These are phyloP conservation scores for Multifurca ochricompacta DNA, from an alignment of 768 basidiomycete genomes.

Conservation along the genomic window DNA sequence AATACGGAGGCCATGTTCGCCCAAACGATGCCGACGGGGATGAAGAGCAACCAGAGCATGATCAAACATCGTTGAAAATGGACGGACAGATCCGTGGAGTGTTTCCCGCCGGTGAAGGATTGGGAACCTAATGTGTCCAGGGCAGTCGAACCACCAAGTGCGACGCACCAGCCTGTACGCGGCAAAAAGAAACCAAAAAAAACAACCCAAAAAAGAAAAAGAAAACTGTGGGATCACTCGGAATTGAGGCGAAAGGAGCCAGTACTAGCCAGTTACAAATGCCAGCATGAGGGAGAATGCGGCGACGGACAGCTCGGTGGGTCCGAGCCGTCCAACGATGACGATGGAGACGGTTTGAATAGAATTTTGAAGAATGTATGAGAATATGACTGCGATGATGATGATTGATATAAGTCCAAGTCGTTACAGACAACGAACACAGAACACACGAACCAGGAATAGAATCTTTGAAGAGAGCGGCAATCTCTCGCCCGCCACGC, in stretches of 20 bases:
- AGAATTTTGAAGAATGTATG: constrained; percentile 68
- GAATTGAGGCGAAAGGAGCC: constrained; percentile 22
- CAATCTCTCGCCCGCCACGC: constrained; percentile 18
- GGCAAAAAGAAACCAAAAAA: too few species aligned
- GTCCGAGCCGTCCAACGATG: constrained; percentile 59
- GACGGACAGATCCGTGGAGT: constrained; percentile 56
- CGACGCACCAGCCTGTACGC: constrained; percentile 62
- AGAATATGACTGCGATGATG: constrained; percentile 45
- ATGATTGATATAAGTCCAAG: not conserved
- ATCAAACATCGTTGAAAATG: constrained; percentile 65
- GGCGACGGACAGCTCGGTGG: constrained; percentile 60
- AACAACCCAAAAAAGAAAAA: too few species aligned
- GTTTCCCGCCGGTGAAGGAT: constrained; percentile 58
- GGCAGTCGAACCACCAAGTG: constrained; percentile 71
- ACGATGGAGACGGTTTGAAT: constrained; percentile 59
- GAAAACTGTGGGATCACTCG: constrained; percentile 41
- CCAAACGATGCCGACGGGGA: constrained; percentile 61
- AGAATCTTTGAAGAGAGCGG: constrained; percentile 16
- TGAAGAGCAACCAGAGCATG: constrained; percentile 52
- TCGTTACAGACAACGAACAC: too few species aligned
- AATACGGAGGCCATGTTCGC: constrained; percentile 55
- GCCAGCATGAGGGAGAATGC: constrained; percentile 74
- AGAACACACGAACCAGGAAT: constrained; percentile 18
- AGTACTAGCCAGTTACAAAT: constrained; percentile 66
- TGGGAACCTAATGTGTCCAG: constrained; percentile 74